Evolutionary conservation across 495 filamentous ascomycete species (phyloP).

Genomic region (Stereocaulon alpinum): DNA sequence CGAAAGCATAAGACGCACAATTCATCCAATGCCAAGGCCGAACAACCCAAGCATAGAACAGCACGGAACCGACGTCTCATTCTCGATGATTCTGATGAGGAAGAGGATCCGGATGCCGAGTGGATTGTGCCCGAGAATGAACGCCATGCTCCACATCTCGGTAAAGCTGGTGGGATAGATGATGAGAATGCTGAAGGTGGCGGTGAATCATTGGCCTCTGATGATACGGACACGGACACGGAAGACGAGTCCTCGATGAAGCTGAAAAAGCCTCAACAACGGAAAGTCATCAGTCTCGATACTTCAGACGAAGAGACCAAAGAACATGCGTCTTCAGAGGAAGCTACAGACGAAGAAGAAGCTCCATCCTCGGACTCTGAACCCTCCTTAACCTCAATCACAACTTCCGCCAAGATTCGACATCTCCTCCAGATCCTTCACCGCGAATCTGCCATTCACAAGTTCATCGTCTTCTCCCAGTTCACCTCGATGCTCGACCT

Average conservation of each 20-base stretch:
- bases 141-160: conserved; percentile 46
- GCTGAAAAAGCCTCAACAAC: conserved; percentile 11
- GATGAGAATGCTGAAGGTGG: conserved; percentile 81
- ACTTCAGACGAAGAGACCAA: conserved; percentile 25
- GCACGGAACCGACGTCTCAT: conserved; percentile 44
- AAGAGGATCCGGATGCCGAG: conserved; percentile 56
- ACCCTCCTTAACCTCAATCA: conserved; percentile 28
- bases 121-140: conserved; percentile 66
- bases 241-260: conserved; percentile 32
- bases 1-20: conserved; percentile 22
- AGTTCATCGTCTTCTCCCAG: conserved; percentile 96
- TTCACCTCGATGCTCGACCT: conserved; percentile 98
- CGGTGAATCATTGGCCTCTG: conserved; percentile 63
- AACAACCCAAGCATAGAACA: conserved; percentile 31
- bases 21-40: conserved; percentile 17
- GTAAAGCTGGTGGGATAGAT: conserved; percentile 68
- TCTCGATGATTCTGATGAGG: conserved; percentile 58
- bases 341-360: conserved; percentile 35
- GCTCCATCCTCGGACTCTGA: conserved; percentile 23
- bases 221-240: conserved; percentile 48
- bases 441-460: conserved; percentile 65
- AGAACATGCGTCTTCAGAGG: conserved; percentile 18
- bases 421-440: conserved; percentile 71
- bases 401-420: conserved; percentile 82
- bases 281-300: conserved; percentile 19